Evolutionary conservation across 345 rosid genomes (phyloP).

Genomic region (Angophora floribunda): DNA sequence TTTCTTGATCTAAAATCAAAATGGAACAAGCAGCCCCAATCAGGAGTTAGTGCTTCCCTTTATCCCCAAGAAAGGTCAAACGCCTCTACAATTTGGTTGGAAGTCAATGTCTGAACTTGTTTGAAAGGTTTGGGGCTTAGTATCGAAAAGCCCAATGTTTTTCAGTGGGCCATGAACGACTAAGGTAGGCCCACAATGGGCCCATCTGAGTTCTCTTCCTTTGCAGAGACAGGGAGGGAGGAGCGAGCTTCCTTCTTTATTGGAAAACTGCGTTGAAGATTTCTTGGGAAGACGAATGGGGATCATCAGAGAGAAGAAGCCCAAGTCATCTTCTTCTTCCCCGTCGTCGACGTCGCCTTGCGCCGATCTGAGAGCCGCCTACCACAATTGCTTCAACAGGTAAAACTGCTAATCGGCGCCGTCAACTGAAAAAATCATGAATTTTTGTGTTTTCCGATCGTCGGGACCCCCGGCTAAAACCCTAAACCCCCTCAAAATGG

Average conservation of each 20-base stretch:
- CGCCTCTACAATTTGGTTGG: neutral
- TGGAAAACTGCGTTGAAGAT: neutral
- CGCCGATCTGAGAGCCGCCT: conserved; percentile 61
- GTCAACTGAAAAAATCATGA: neutral
- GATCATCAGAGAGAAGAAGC: conserved; percentile 11
- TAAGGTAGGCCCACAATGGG: neutral
- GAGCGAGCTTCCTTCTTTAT: neutral
- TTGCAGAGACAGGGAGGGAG: neutral
- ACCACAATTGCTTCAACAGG: conserved; percentile 82
- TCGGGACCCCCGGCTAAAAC: neutral
- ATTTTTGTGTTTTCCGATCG: neutral
- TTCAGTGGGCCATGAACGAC: neutral
- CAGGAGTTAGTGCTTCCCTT: neutral
- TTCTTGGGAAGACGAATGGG: conserved; percentile 20
- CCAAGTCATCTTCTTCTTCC: neutral
- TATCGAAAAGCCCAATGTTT: neutral
- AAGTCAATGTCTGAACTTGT: neutral
- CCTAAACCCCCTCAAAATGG: neutral
- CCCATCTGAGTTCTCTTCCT: neutral
- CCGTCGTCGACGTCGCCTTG: conserved; percentile 68
- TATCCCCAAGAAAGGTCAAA: neutral
- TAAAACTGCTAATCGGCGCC: neutral
- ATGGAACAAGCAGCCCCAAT: neutral
- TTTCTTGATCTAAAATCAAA: neutral
- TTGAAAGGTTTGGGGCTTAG: neutral